Base-by-base conservation (phyloP, 2,329 filamentous ascomycete genomes). In the Penicillium sp. region DNA sequence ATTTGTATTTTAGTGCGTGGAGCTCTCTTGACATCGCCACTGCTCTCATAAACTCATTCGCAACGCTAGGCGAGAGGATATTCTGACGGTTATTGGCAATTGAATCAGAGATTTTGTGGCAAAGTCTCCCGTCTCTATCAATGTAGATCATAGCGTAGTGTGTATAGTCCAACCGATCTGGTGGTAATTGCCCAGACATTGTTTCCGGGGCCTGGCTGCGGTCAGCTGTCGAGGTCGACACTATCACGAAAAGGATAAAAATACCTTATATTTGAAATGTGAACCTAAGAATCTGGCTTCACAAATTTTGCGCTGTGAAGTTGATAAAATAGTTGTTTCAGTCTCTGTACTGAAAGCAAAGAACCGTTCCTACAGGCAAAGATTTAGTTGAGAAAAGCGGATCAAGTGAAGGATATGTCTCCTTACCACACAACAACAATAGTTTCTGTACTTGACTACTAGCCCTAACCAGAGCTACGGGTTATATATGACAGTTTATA, bases 71-170 rank as follows among this genome's bases (percentile, higher is more conserved):
- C 7, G 68, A 70, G 7, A 70, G 35, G 11, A 71, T 66, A 3
- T 52, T 53, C 27, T 70, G 61, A 19, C 62, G 65, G 35, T 61
- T 67, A 16, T 64, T 57, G 7, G 62, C 65, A 30, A 71, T 60
- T 7, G 68, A 71, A 1, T 60, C 60, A 10, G 68, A 71, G 9
- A 68, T 61, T 48, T 65, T 61, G 27, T 70, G 64, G 19, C 67
- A 62, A 11, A 71, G 61, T 44, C 70, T 68, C 6, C 68, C 68
- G 46, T 60, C 56, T 27, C 62, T 56, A 43, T 70, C 67, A 29
- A 69, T 63, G 39, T 70, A 71, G 26, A 71, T 68, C 14, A 71
- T 56, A 41, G 68, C 68, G 61, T 65, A 71, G 50, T 71, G 68
- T 7, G 61, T 53, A 48, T 60, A 68, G 4, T 55, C 53, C 48